Evolutionary conservation across 371 early-diverging fungal genomes (phyloP).

Genomic region (Funneliformis caledonium): DNA sequence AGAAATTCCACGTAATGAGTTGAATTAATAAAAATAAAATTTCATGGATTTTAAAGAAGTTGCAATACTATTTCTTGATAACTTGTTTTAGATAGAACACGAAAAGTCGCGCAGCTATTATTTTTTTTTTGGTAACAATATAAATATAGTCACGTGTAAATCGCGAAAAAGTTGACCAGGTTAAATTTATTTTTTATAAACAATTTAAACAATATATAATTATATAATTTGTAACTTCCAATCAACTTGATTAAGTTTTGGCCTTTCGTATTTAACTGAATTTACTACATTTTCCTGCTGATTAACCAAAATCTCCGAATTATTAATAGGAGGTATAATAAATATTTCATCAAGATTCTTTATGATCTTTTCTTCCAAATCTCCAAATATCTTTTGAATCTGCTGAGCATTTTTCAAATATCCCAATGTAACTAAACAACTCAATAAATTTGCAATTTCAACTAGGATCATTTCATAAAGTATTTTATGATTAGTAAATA

Average conservation of each 20-base stretch:
- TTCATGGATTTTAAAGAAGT: too few species aligned
- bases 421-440: not conserved
- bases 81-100: too few species aligned
- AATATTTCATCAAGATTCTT: slow-evolving; percentile 9
- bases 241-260: slow-evolving; percentile 8
- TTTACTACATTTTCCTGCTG: not conserved
- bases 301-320: not conserved
- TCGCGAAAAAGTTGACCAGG: too few species aligned
- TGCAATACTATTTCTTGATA: too few species aligned
- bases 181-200: too few species aligned
- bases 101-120: too few species aligned
- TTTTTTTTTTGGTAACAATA: too few species aligned
- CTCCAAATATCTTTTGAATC: not conserved
- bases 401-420: slow-evolving; percentile 15
- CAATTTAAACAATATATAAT: not conserved
- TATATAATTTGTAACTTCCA: slow-evolving; percentile 20
- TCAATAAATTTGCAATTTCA: slow-evolving; percentile 1
- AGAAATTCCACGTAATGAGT: too few species aligned
- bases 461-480: not conserved
- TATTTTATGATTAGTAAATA: too few species aligned
- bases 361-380: slow-evolving; percentile 19
- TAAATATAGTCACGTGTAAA: too few species aligned
- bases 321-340: not conserved
- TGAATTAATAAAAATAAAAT: too few species aligned
- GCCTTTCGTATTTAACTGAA: not conserved